Evolutionary conservation across 164 flowering plant species (phyloP).

Genomic region (Cinnamomum micranthum): DNA sequence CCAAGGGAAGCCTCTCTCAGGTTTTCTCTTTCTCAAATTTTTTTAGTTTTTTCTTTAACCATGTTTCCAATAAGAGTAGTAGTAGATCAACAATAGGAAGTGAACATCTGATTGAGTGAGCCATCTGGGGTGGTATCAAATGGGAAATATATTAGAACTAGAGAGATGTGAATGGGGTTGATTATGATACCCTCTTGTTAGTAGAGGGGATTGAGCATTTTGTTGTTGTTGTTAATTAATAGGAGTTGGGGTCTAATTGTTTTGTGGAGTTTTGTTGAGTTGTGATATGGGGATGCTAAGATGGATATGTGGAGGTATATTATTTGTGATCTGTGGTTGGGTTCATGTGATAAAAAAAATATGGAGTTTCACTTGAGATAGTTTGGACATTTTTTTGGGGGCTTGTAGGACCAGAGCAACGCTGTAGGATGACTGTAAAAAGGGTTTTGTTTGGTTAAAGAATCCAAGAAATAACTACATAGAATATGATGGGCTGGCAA

Average conservation of each 20-base stretch:
- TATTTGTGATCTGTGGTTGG: neutral
- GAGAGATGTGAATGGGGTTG: neutral
- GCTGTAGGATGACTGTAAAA: neutral
- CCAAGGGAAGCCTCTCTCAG: constrained; percentile 62
- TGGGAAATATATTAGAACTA: neutral
- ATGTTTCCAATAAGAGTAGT: neutral
- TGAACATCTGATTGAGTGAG: too few species aligned
- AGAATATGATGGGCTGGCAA: neutral
- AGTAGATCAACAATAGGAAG: neutral
- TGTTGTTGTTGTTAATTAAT: too few species aligned
- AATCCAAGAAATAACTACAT: neutral
- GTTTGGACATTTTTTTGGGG: too few species aligned
- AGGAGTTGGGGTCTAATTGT: neutral
- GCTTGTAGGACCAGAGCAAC: too few species aligned
- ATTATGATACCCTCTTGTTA: neutral
- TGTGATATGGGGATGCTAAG: neutral
- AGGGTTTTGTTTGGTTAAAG: neutral
- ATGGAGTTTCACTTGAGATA: too few species aligned
- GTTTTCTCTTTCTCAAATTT: constrained; percentile 23
- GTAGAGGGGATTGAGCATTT: neutral
- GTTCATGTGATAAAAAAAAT: too few species aligned
- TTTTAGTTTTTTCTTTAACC: neutral
- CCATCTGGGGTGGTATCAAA: neutral
- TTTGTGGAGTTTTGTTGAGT: neutral
- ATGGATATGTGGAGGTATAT: neutral